Conservation (phyloP, 352 stramenopile genomes). For the Pythium dissimile region DNA sequence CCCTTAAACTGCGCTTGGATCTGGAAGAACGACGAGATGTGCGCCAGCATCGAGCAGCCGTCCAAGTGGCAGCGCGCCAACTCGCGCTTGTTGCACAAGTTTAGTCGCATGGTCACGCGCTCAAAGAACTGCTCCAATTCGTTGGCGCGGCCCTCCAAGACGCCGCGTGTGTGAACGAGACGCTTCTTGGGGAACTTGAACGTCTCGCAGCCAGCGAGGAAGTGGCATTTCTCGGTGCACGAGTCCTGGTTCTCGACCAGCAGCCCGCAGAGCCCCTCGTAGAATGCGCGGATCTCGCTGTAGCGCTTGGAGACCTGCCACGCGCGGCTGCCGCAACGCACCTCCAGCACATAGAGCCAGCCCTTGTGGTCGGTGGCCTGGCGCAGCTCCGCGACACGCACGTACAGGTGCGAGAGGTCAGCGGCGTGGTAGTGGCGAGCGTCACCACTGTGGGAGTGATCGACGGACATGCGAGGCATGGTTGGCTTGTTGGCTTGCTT, state of each 20-base stretch:
- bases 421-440: constrained; percentile 16
- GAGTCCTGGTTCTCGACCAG: constrained; percentile 25
- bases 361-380: constrained; percentile 44
- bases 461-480: constrained; percentile 14
- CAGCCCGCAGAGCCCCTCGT: constrained; percentile 37
- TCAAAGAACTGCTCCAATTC: constrained; percentile 63
- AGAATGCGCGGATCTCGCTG: constrained; percentile 74
- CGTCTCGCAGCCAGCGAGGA: constrained; percentile 55
- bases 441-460: background rate
- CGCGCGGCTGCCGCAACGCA: constrained; percentile 36
- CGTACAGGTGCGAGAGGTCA: constrained; percentile 52
- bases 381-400: constrained; percentile 52
- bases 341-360: constrained; percentile 68
- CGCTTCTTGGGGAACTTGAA: constrained; percentile 81
- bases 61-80: constrained; percentile 40
- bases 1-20: constrained; percentile 22
- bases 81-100: constrained; percentile 49
- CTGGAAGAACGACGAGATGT: constrained; percentile 56
- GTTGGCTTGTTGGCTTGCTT: background rate
- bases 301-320: constrained; percentile 65
- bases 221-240: constrained; percentile 64
- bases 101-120: constrained; percentile 61
- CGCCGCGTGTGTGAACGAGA: constrained; percentile 48
- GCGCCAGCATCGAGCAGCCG: constrained; percentile 37
- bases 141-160: constrained; percentile 31